A percentile compares a stretch with the other conserved stretches of the same genome.
phyloP scores from a whole-genome alignment of 2,329 filamentous ascomycete species.

The Aspergillus sp. region DNA sequence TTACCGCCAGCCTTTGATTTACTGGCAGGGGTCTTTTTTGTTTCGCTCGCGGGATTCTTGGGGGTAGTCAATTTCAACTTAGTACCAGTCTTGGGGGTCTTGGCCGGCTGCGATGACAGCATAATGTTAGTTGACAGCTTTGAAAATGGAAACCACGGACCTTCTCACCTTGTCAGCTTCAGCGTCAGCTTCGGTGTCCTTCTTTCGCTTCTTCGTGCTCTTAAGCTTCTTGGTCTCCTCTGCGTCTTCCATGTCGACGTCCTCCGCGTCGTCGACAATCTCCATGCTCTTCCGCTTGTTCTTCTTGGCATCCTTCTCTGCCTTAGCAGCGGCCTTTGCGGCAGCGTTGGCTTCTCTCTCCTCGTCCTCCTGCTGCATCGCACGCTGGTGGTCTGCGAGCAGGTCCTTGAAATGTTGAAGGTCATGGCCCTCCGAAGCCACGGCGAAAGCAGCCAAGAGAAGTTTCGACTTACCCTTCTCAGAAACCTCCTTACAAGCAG shows the following conservation, averaged over 20 bases:
- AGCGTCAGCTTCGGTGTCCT: constrained; percentile 58
- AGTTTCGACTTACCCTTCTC: constrained; percentile 74
- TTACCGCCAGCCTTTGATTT: constrained; percentile 55
- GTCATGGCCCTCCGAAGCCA: constrained; percentile 73
- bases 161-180: constrained; percentile 64
- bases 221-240: constrained; percentile 49
- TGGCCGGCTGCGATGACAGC: constrained; percentile 48
- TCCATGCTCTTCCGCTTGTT: constrained; percentile 46
- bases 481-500: constrained; percentile 63
- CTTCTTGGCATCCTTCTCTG: constrained; percentile 47
- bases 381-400: constrained; percentile 56
- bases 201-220: constrained; percentile 75
- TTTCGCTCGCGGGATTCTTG: constrained; percentile 52
- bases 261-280: constrained; percentile 47
- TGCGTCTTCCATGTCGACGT: constrained; percentile 51
- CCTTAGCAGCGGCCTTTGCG: constrained; percentile 50
- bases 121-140: constrained; percentile 3
- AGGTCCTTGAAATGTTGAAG: constrained; percentile 80
- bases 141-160: not conserved
- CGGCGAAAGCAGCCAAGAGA: constrained; percentile 70
- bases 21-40: constrained; percentile 45
- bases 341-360: constrained; percentile 60
- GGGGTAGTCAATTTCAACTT: constrained; percentile 50
- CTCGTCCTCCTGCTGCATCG: constrained; percentile 53
- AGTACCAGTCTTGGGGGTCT: constrained; percentile 60